Evolutionary conservation across 257 asterid species (phyloP).

Genomic region (Oldenlandia corymbosa): DNA sequence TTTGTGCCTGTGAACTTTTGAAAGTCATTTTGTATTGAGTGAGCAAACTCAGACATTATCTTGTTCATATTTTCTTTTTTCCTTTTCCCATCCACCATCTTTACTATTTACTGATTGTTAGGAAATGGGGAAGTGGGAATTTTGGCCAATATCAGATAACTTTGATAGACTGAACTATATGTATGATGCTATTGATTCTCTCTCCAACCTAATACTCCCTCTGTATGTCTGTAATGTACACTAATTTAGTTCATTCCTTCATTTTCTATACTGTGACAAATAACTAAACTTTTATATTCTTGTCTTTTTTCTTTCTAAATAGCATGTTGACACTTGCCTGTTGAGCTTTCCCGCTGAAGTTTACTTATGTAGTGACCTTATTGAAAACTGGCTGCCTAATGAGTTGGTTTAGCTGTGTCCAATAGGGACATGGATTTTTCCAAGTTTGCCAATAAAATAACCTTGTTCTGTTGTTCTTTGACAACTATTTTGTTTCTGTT

Average conservation of each 20-base stretch:
- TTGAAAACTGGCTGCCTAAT: background rate
- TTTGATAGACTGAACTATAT: background rate
- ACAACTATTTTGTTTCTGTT: background rate
- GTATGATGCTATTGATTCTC: background rate
- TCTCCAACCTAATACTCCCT: no score
- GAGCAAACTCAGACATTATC: background rate
- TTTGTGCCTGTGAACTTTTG: background rate
- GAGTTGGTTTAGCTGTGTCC: background rate
- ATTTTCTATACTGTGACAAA: no score
- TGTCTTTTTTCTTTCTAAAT: background rate
- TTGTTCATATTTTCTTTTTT: slow-evolving; percentile 2
- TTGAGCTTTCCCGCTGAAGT: background rate
- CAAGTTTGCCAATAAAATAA: background rate
- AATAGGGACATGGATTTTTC: background rate
- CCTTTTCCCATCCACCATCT: background rate
- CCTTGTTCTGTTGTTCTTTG: background rate
- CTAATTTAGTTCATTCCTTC: no score
- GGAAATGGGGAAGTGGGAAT: background rate
- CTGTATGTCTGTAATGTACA: no score
- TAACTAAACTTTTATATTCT: no score
- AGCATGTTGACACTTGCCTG: background rate
- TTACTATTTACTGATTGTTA: background rate
- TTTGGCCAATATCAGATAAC: background rate
- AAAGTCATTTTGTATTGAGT: background rate
- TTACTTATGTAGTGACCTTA: background rate